phyloP scores from a whole-genome alignment of 148 eudicot species.

The Cornus florida region DNA sequence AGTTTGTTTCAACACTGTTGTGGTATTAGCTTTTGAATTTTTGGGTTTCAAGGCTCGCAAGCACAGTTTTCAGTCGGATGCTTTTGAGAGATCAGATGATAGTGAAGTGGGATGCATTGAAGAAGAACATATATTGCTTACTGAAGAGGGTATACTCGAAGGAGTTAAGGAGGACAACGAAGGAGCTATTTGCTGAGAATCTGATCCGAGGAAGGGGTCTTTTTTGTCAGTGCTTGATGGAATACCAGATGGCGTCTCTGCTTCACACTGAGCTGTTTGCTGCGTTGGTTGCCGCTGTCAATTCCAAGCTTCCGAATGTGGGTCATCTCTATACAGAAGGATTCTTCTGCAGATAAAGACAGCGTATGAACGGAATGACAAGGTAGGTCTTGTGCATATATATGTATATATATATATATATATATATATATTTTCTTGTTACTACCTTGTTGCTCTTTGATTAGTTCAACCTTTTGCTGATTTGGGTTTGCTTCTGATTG shows the following conservation, averaged over 20 bases:
- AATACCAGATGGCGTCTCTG: slow-evolving; percentile 76
- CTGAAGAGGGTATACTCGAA: slow-evolving; percentile 68
- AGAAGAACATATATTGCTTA: slow-evolving; percentile 69
- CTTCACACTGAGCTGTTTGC: slow-evolving; percentile 69
- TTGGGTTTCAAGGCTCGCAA: too few relatives aligned
- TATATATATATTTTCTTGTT: too few relatives aligned
- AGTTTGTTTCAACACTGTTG: too few relatives aligned
- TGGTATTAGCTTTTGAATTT: too few relatives aligned
- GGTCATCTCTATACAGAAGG: slow-evolving; percentile 63
- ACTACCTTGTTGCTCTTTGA: too few relatives aligned
- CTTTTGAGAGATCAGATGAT: too few relatives aligned
- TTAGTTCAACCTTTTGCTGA: too few relatives aligned
- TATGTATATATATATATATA: too few relatives aligned
- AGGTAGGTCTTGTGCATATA: too few relatives aligned
- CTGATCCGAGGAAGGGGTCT: slow-evolving; percentile 68
- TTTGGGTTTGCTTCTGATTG: too few relatives aligned
- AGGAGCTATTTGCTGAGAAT: slow-evolving; percentile 63
- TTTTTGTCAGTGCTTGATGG: slow-evolving; percentile 68
- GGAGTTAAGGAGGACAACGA: slow-evolving; percentile 59
- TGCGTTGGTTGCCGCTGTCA: slow-evolving; percentile 69
- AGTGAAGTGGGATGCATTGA: slow-evolving; percentile 74
- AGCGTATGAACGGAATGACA: slow-evolving; percentile 33
- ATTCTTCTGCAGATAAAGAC: slow-evolving; percentile 62
- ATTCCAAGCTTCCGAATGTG: slow-evolving; percentile 67
- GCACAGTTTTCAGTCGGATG: too few relatives aligned